Base-by-base conservation (phyloP, 2,329 filamentous ascomycete species). In the Diaporthe nobilis region DNA sequence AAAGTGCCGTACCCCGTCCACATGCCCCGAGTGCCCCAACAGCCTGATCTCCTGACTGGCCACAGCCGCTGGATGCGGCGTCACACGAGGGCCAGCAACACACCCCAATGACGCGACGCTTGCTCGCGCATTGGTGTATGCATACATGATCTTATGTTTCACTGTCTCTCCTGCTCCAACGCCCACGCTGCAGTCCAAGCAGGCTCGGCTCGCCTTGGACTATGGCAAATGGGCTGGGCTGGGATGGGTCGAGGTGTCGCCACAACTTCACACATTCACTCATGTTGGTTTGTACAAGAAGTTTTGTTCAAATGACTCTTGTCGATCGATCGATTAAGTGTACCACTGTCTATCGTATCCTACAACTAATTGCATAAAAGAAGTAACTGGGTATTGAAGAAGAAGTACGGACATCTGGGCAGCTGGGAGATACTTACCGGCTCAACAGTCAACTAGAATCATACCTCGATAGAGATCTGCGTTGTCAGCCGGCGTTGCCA, bases 351-450 rank as follows among this genome's bases (percentile, higher is more conserved):
- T 76, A 67, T 65, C 75, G 65, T 71, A 71, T 74, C 75, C 25
- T 74, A 57, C 74, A 76, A 51, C 65, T 74, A 67, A 71, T 22
- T n/a, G 47, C 49, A 39, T 20, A 20, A 67, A 37, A 44, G 12
- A 22, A 67, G 37, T 31, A 39, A 65, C 42, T 39, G 71, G 70
- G 63, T 73, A 76, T 70, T 53, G 63, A 34, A 61, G 57, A 70
- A 39, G 4, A 65, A 63, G 28, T 37, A 34, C 47, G 17, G 49
- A 39, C 28, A 42, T 53, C 51, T 71, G 49, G 60, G 57, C 28
- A 39, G 31, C 25, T 67, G 72, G 77, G 72, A 20, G n/a, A 22
- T 76, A 79, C 78, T 79, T 79, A 79, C 78, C 77, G 77, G 77
- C 78, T 73, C 70, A 65, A 79, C 75, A 77, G 63, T 73, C 73